These are phyloP conservation scores for Candida coquimbonensis DNA, from an alignment of 805 yeast species.

Conservation along the genomic window DNA sequence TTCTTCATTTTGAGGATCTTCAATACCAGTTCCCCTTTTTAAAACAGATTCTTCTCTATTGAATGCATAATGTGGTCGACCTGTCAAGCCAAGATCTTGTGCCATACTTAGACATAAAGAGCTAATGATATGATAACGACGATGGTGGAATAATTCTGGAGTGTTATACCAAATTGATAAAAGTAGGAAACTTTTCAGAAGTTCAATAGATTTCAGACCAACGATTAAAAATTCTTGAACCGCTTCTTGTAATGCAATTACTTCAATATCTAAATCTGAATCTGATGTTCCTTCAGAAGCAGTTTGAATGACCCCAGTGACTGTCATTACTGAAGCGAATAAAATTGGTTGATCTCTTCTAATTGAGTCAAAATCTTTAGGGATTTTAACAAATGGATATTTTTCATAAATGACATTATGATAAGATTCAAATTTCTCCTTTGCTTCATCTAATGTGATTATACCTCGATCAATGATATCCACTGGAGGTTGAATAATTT, in stretches of 20 bases:
- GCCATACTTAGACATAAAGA: slow-evolving; percentile 59
- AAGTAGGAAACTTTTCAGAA: slow-evolving; percentile 54
- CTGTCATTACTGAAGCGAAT: slow-evolving; percentile 58
- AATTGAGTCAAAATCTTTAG: slow-evolving; percentile 37
- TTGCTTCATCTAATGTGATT: slow-evolving; percentile 54
- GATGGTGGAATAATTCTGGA: slow-evolving; percentile 73
- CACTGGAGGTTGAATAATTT: slow-evolving; percentile 13
- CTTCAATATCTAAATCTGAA: slow-evolving; percentile 40
- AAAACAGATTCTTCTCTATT: slow-evolving; percentile 34
- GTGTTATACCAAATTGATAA: slow-evolving; percentile 76
- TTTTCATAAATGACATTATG: slow-evolving; percentile 35
- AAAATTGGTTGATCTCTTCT: slow-evolving; percentile 50
- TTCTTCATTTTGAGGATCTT: slow-evolving; percentile 37
- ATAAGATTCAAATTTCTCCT: slow-evolving; percentile 44
- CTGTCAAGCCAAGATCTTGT: slow-evolving; percentile 69
- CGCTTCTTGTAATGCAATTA: slow-evolving; percentile 42
- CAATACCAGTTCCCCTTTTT: slow-evolving; percentile 31
- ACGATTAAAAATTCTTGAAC: slow-evolving; percentile 55
- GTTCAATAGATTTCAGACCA: slow-evolving; percentile 66
- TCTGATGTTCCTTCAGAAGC: slow-evolving; percentile 27
- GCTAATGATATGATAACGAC: slow-evolving; percentile 67
- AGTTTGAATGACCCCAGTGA: slow-evolving; percentile 41
- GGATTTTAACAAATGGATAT: slow-evolving; percentile 55
- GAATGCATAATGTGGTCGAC: slow-evolving; percentile 39
- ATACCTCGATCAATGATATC: slow-evolving; percentile 56